Conservation (phyloP, 2,329 filamentous ascomycete species). For the Neonectria sp. region DNA sequence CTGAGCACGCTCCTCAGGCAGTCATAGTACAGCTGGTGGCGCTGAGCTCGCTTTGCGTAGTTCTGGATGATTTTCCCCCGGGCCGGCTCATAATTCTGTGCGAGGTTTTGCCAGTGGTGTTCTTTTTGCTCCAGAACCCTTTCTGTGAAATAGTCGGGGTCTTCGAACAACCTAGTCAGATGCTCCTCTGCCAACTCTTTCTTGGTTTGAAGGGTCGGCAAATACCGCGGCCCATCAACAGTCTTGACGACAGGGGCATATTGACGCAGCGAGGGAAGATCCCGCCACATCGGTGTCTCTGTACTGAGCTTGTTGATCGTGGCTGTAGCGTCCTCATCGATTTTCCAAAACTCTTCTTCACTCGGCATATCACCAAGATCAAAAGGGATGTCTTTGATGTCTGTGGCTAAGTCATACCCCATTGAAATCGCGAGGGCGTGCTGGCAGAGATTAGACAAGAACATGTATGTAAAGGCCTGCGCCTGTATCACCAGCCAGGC, state of each 20-base stretch:
- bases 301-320: conserved; percentile 4
- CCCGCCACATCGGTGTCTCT: conserved; percentile 17
- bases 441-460: conserved; percentile 33
- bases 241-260: conserved; percentile 24
- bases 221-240: conserved; percentile 15
- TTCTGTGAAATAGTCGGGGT: conserved; percentile 39
- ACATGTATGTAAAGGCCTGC: conserved; percentile 34
- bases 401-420: not conserved
- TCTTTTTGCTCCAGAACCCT: conserved; percentile 38
- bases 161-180: conserved; percentile 35
- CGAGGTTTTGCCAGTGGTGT: conserved; percentile 43
- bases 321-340: not conserved
- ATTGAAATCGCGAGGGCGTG: conserved; percentile 19
- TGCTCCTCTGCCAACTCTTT: conserved; percentile 31
- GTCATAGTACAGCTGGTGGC: conserved; percentile 35
- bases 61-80: conserved; percentile 6
- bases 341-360: not conserved
- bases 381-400: no score
- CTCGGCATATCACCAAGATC: not conserved
- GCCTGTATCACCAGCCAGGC: conserved; percentile 38
- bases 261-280: conserved; percentile 32
- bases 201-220: conserved; percentile 18
- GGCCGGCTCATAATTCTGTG: conserved; percentile 10
- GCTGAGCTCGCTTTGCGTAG: conserved; percentile 14
- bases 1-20: conserved; percentile 36